Evolutionary conservation across 805 yeast genomes (phyloP), one percentile per base, ranked within the genome.

Genomic region (Metschnikowia reukaufii): DNA sequence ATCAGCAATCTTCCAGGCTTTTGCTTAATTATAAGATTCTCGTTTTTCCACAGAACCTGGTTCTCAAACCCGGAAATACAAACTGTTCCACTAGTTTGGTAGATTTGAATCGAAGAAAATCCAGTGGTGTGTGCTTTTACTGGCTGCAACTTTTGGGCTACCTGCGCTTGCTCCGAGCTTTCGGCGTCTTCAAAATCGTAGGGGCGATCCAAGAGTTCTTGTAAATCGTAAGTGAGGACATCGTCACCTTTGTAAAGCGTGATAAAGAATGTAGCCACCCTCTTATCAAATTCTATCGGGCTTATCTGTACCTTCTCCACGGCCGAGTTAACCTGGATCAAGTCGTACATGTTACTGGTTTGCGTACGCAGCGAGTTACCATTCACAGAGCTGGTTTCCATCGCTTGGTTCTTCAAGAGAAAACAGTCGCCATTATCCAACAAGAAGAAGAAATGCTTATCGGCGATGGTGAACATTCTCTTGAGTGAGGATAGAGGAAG

Each of bases 51-150:
- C 2, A 62, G 44, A 0, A 68, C 52, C 8, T 62, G 57, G 43
- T 62, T 68, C 40, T 74, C 78, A 21, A 78, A 48, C 1, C 80
- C 78, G 30, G 69, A 58, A n/a, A 74, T 61, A 27, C 69, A 71
- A 36, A 74, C 58, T 1, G 77, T 69, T 23, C 61, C 44, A 13
- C 17, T 35, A 17, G 48, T 17, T n/a, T 44, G 50, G 9, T 25
- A 31, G 17, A 54, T 31, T 13, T 44, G 32, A 15, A 54, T 30
- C 25, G 58, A 50, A 29, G 33, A 23, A 25, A 54, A 56, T 12
- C 40, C 60, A 17, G 53, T 19, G 12, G 61, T 54, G 8, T 61
- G 61, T 6, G 70, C 57, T 1, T 45, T 45, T 6, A 70, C 67
- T 1, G 74, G 73, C 6, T 48, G 47, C 6, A 58, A 47, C 23